Percentiles rank a stretch among this genome's conserved stretches.
Evolutionary conservation across 768 basidiomycete genomes (phyloP).

Genomic region (Rhodotorula toruloides): DNA sequence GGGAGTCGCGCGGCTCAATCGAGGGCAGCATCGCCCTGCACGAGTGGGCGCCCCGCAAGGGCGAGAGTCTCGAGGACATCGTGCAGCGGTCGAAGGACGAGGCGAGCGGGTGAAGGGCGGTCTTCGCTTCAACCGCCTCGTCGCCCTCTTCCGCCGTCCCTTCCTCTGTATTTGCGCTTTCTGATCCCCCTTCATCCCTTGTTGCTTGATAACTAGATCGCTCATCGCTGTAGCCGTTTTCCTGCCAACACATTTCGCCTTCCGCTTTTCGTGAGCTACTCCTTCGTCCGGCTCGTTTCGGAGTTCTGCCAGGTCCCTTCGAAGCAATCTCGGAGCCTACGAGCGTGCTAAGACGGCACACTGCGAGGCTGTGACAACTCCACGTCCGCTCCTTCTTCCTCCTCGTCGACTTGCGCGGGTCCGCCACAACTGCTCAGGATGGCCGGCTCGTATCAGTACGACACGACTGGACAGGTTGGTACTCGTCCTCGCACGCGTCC

Average conservation of each 20-base stretch:
- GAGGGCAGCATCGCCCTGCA: slow-evolving; percentile 72
- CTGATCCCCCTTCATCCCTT: no score
- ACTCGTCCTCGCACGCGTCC: slow-evolving; percentile 73
- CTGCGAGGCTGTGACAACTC: neutral
- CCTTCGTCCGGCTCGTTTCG: no score
- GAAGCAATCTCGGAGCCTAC: no score
- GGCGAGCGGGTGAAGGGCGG: neutral
- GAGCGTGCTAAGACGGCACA: no score
- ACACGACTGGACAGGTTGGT: slow-evolving; percentile 47
- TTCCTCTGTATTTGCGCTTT: accelerated
- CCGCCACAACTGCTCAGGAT: slow-evolving; percentile 11
- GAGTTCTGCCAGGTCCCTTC: no score
- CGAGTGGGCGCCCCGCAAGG: slow-evolving; percentile 70
- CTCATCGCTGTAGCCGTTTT: no score
- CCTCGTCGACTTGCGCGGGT: neutral
- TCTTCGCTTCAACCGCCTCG: no score
- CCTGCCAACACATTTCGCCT: no score
- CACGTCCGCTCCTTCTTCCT: neutral
- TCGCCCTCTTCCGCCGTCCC: no score
- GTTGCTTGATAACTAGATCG: no score
- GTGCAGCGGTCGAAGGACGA: no score
- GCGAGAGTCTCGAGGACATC: slow-evolving; percentile 31
- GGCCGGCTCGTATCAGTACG: slow-evolving; percentile 46
- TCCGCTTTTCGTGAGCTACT: no score
- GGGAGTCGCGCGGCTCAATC: slow-evolving; percentile 59